These are phyloP conservation scores for Yamadazyma diospyri DNA, from an alignment of 1,139 yeast genomes.

Conservation along the genomic window DNA sequence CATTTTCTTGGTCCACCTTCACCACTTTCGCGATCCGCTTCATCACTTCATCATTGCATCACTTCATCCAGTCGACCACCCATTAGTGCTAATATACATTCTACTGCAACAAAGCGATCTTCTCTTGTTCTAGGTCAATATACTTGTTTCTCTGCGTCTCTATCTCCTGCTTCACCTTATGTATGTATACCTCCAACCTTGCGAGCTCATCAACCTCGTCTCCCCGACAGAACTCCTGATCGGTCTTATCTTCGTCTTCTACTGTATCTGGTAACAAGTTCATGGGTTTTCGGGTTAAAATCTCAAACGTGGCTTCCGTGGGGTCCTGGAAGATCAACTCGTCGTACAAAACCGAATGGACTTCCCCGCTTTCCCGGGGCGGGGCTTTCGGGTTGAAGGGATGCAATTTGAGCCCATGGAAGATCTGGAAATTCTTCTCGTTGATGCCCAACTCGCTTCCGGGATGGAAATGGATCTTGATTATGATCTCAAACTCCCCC, in stretches of 20 bases:
- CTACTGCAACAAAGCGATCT: conserved; percentile 37
- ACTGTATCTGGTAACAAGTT: conserved; percentile 65
- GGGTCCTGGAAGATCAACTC: conserved; percentile 96
- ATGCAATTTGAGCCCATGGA: conserved; percentile 87
- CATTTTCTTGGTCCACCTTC: no score
- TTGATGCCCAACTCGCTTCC: conserved; percentile 63
- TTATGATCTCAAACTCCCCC: conserved; percentile 96
- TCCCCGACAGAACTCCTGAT: conserved; percentile 40
- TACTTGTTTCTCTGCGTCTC: conserved; percentile 51
- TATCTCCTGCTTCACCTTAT: conserved; percentile 57
- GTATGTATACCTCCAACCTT: conserved; percentile 63
- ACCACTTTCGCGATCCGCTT: no score
- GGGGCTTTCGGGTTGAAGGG: conserved; percentile 64
- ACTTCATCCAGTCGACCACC: no score
- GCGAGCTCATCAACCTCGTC: conserved; percentile 78
- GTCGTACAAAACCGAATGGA: conserved; percentile 74
- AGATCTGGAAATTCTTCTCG: conserved; percentile 82
- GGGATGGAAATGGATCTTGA: conserved; percentile 79
- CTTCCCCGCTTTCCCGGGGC: conserved; percentile 40
- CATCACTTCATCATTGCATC: no score
- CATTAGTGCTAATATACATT: conserved; percentile 5
- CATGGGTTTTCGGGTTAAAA: conserved; percentile 72
- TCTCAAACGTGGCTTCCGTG: conserved; percentile 79
- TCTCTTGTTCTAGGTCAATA: conserved; percentile 48
- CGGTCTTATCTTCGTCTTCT: conserved; percentile 38